phyloP scores from a whole-genome alignment of 2,329 filamentous ascomycete genomes.

The Lasiodiplodia citricola region DNA sequence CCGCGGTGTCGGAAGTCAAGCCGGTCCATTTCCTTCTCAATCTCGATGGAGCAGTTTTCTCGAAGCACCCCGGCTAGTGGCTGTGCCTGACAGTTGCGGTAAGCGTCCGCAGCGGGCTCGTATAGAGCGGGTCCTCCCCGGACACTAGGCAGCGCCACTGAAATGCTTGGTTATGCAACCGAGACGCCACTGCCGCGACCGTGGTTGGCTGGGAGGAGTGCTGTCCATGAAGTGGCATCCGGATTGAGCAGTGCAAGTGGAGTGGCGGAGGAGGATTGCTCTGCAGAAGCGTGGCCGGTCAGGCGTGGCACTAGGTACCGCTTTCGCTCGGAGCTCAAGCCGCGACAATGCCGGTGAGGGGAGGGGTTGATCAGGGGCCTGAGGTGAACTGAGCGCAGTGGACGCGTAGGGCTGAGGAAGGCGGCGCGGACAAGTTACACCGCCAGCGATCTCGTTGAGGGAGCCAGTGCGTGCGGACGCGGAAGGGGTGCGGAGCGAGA shows the following conservation, averaged over 20 bases:
- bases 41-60: slow-evolving; percentile 3
- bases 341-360: slow-evolving; percentile 7
- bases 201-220: background rate
- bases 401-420: slow-evolving; percentile 16
- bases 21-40: background rate
- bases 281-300: background rate
- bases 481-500: background rate
- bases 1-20: background rate
- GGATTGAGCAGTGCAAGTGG: background rate
- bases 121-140: slow-evolving; percentile 4
- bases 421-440: background rate
- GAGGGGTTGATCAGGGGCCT: slow-evolving; percentile 17
- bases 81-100: background rate
- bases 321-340: background rate
- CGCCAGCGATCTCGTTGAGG: slow-evolving; percentile 21
- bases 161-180: slow-evolving; percentile 1
- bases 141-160: slow-evolving; percentile 12
- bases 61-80: background rate
- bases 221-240: background rate
- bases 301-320: background rate
- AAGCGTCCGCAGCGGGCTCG: background rate
- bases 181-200: background rate
- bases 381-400: background rate
- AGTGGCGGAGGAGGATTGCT: background rate
- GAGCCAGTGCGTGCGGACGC: background rate